Percentiles rank a stretch among this genome's conserved stretches.
Evolutionary conservation across 139 green algal genomes (phyloP).

Genomic region (Pycnococcus provasolii): DNA sequence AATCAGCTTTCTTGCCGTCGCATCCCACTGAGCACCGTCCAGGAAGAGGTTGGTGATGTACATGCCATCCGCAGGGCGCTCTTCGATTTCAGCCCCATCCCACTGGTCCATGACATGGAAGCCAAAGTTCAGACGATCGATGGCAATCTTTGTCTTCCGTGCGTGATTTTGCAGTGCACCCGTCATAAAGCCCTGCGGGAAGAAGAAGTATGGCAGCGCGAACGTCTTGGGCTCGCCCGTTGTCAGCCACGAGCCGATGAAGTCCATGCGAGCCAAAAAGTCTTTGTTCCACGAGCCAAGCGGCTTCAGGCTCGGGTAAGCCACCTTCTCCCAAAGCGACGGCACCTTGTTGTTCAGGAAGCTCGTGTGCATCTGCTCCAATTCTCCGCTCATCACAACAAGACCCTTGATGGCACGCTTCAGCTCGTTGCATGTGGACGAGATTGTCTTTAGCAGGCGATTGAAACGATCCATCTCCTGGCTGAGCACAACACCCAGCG

Average conservation of each 20-base stretch:
- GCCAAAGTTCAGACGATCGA: conserved; percentile 65
- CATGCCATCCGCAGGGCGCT: conserved; percentile 50
- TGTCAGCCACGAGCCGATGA: conserved; percentile 64
- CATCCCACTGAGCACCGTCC: conserved; percentile 58
- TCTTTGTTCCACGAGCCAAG: conserved; percentile 63
- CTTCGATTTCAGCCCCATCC: conserved; percentile 16
- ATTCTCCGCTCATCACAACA: conserved; percentile 70
- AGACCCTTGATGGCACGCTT: conserved; percentile 66
- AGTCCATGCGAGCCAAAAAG: conserved; percentile 57
- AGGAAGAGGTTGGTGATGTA: conserved; percentile 63
- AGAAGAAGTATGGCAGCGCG: conserved; percentile 77
- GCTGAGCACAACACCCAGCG: conserved; percentile 56
- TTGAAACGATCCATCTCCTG: conserved; percentile 63
- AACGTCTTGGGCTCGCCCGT: conserved; percentile 53
- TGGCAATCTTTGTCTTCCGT: conserved; percentile 63
- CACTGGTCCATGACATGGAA: conserved; percentile 44
- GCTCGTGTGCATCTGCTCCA: conserved; percentile 59
- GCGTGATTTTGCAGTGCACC: conserved; percentile 72
- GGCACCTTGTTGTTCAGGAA: conserved; percentile 69
- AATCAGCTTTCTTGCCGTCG: conserved; percentile 32
- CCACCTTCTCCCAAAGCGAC: conserved; percentile 49
- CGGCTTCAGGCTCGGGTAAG: conserved; percentile 71
- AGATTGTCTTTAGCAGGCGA: conserved; percentile 36
- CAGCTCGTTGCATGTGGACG: conserved; percentile 47
- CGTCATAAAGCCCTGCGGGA: conserved; percentile 80